Conservation (phyloP, 1,284 basidiomycete genomes). For the Ganoderma leucocontextum region DNA sequence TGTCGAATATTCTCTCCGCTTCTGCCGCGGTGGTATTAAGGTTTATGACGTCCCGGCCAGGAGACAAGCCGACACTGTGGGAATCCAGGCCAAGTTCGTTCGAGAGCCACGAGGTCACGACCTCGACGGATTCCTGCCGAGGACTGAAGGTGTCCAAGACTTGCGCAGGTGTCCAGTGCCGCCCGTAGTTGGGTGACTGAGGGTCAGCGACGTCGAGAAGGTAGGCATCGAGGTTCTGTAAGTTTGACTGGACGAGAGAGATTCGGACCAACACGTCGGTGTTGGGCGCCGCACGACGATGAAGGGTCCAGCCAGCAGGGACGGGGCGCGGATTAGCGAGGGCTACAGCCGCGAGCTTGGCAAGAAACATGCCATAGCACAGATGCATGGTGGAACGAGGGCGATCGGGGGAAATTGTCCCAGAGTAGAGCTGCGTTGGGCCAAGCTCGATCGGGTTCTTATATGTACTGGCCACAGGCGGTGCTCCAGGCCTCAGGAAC, state of each 20-base stretch:
- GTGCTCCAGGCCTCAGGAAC: constrained; percentile 2
- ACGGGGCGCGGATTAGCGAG: not conserved
- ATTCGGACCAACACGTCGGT: constrained; percentile 29
- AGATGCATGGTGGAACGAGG: not conserved
- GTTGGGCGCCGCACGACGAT: constrained; percentile 15
- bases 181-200: constrained; percentile 48
- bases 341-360: not conserved
- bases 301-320: constrained; percentile 16
- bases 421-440: not conserved
- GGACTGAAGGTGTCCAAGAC: constrained; percentile 53
- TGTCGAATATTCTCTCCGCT: constrained; percentile 51
- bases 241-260: constrained; percentile 52
- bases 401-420: not conserved
- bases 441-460: not conserved
- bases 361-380: not conserved
- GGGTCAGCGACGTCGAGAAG: constrained; percentile 56
- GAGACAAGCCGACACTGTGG: constrained; percentile 43
- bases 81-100: constrained; percentile 40
- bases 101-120: constrained; percentile 42
- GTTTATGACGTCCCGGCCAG: constrained; percentile 49
- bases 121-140: constrained; percentile 47
- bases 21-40: constrained; percentile 52
- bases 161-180: constrained; percentile 49
- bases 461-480: not conserved
- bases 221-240: constrained; percentile 49